Conservation (phyloP, 2,329 filamentous ascomycete genomes). For the Fusarium setosum region DNA sequence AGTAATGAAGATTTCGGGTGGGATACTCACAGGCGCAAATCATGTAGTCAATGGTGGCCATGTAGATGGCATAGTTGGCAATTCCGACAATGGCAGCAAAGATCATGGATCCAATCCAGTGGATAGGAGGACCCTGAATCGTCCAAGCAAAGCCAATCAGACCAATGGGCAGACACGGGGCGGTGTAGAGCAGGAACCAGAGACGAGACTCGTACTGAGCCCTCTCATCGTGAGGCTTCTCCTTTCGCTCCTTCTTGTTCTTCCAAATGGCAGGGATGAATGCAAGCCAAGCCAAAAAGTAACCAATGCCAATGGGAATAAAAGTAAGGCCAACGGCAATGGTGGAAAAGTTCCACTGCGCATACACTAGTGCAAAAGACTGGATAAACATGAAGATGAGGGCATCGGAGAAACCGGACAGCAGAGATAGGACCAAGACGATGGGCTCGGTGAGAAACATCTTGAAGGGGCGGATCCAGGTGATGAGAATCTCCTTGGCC, state of each 20-base stretch:
- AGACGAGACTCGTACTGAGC: conserved; percentile 78
- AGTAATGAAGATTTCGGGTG: fast-evolving
- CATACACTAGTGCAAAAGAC: conserved; percentile 75
- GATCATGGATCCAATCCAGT: conserved; percentile 76
- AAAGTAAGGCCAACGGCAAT: conserved; percentile 70
- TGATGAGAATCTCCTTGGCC: conserved; percentile 64
- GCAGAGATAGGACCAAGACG: conserved; percentile 75
- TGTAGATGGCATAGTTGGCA: conserved; percentile 80
- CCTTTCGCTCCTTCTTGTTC: conserved; percentile 62
- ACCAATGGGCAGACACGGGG: conserved; percentile 71
- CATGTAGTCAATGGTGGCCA: conserved; percentile 84
- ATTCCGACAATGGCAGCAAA: conserved; percentile 76
- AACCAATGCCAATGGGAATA: conserved; percentile 74
- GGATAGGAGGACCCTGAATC: conserved; percentile 69
- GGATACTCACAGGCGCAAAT: conserved; percentile 38
- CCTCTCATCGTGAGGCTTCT: conserved; percentile 63
- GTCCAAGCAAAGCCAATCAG: conserved; percentile 79
- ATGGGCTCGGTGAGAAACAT: conserved; percentile 83
- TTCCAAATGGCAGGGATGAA: conserved; percentile 69
- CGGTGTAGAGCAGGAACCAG: conserved; percentile 72
- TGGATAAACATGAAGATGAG: conserved; percentile 85
- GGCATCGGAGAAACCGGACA: conserved; percentile 79
- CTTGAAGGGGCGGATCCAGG: conserved; percentile 74
- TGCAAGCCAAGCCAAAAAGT: conserved; percentile 69
- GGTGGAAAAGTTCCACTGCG: conserved; percentile 72